These are phyloP conservation scores for Tylopilus felleus DNA, from an alignment of 768 basidiomycete species.

Conservation along the genomic window DNA sequence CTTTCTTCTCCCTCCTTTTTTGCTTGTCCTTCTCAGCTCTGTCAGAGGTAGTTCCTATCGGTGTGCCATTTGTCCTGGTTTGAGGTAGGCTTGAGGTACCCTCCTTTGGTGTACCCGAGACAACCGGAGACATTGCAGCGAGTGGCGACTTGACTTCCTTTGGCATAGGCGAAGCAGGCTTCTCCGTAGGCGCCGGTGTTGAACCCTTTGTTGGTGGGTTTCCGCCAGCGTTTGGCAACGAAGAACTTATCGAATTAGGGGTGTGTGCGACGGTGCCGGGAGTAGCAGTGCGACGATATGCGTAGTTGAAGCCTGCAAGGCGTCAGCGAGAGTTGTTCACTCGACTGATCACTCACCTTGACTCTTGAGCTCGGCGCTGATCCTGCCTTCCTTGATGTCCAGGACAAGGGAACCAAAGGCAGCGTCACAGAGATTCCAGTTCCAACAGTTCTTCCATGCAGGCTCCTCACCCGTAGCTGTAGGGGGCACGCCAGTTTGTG, in stretches of 20 bases:
- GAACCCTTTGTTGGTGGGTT: constrained; percentile 34
- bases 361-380: constrained; percentile 89
- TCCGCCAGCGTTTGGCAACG: constrained; percentile 41
- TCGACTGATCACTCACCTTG: constrained; percentile 58
- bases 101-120: constrained; percentile 31
- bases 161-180: constrained; percentile 32
- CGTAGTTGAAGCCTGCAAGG: constrained; percentile 86
- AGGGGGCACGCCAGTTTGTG: constrained; percentile 36
- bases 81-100: constrained; percentile 35
- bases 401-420: constrained; percentile 86
- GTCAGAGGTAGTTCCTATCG: constrained; percentile 37
- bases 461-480: constrained; percentile 74
- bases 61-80: constrained; percentile 32
- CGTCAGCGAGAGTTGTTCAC: constrained; percentile 5
- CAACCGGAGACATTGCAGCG: constrained; percentile 34
- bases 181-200: constrained; percentile 35
- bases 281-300: constrained; percentile 75
- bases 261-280: constrained; percentile 51
- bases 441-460: constrained; percentile 99
- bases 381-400: constrained; percentile 87
- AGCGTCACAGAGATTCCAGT: constrained; percentile 97
- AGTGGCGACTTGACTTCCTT: constrained; percentile 35
- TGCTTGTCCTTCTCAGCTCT: constrained; percentile 54
- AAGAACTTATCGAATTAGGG: constrained; percentile 53
- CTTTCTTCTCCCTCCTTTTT: constrained; percentile 62